Evolutionary conservation across 2,329 filamentous ascomycete species (phyloP).

Genomic region (Colletotrichum karsti): DNA sequence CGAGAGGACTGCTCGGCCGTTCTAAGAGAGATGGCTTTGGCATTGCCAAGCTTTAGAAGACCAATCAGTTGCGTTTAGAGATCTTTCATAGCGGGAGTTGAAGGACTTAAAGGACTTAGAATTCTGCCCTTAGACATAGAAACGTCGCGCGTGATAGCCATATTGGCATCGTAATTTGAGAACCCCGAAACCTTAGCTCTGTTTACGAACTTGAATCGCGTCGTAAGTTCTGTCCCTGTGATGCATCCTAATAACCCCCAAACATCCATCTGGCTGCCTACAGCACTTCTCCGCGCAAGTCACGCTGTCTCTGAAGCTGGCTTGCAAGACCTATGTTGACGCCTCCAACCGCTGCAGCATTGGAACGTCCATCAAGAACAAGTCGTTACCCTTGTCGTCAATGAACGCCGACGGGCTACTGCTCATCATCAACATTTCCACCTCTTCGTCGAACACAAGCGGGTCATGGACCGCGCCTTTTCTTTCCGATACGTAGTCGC

Average conservation of each 20-base stretch:
- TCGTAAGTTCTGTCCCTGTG: no score
- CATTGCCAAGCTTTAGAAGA: conserved; percentile 11
- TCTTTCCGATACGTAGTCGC: background rate
- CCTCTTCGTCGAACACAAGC: background rate
- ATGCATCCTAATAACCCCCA: no score
- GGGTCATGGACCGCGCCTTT: background rate
- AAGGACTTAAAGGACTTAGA: background rate
- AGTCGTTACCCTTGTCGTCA: background rate
- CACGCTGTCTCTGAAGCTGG: no score
- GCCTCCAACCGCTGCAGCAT: background rate
- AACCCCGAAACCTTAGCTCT: no score
- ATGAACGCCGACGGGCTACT: background rate
- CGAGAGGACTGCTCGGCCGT: conserved; percentile 13
- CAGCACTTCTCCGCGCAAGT: no score
- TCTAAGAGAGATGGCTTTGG: conserved; percentile 16
- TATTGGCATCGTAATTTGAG: no score
- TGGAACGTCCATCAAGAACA: conserved; percentile 8
- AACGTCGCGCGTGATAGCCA: no score
- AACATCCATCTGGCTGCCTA: no score
- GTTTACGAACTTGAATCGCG: no score
- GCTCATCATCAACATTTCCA: conserved; percentile 2
- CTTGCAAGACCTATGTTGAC: no score
- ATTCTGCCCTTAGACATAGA: background rate
- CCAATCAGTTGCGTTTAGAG: background rate
- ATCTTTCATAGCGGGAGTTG: background rate